phyloP scores from a whole-genome alignment of 306 rosid genomes.

The Vigna radiata region DNA sequence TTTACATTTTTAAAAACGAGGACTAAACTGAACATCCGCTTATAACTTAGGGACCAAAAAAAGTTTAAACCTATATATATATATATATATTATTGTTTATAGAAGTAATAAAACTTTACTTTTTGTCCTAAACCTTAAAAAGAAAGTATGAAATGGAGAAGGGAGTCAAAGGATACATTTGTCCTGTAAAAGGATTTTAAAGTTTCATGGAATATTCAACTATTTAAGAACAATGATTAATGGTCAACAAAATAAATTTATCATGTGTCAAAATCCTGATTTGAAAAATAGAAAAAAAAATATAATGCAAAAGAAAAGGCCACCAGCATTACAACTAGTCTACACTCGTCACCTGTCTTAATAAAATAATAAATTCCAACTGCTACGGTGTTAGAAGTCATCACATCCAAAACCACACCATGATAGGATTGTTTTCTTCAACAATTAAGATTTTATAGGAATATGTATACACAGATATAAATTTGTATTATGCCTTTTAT shows the following conservation, averaged over 20 bases:
- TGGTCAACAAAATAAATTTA: not conserved
- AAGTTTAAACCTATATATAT: too few relatives aligned
- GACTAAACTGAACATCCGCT: too few relatives aligned
- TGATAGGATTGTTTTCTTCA: not conserved
- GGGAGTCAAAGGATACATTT: constrained; percentile 27
- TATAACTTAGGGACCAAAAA: too few relatives aligned
- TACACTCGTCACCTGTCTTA: constrained; percentile 14
- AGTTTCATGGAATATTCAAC: constrained; percentile 29
- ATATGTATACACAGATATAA: too few relatives aligned
- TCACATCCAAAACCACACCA: not conserved
- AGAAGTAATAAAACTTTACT: too few relatives aligned
- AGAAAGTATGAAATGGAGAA: not conserved
- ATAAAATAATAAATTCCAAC: constrained; percentile 39
- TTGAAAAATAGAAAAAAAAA: not conserved
- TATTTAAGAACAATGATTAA: not conserved
- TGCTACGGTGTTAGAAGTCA: constrained; percentile 16
- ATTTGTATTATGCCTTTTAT: not conserved
- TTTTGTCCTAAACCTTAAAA: too few relatives aligned
- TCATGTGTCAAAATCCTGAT: constrained; percentile 25
- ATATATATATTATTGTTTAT: too few relatives aligned
- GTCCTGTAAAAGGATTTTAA: constrained; percentile 12
- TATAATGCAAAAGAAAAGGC: not conserved
- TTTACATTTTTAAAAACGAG: too few relatives aligned
- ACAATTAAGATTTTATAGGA: too few relatives aligned
- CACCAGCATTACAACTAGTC: not conserved